These are phyloP conservation scores for Diospyros lotus DNA, from an alignment of 148 eudicot genomes.

Conservation along the genomic window DNA sequence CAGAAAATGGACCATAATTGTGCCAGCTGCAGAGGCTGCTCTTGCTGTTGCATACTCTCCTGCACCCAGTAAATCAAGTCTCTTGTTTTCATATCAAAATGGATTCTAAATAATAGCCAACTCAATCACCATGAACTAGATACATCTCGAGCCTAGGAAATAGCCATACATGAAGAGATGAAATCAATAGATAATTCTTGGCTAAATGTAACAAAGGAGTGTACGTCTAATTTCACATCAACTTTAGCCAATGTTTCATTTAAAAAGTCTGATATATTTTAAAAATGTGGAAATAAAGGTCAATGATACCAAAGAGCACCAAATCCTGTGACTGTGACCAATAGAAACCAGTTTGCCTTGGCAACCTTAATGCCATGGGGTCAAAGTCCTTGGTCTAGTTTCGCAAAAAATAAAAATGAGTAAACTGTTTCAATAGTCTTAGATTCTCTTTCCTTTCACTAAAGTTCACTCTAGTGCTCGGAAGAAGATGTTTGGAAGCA, in stretches of 20 bases:
- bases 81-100: background rate
- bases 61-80: slow-evolving; percentile 28
- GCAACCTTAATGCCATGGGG: background rate
- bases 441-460: background rate
- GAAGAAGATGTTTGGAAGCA: background rate
- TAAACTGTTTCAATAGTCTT: background rate
- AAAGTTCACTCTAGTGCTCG: background rate
- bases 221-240: background rate
- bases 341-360: background rate
- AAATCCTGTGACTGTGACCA: background rate
- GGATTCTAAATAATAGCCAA: background rate
- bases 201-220: background rate
- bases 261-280: too few species aligned
- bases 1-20: slow-evolving; percentile 65
- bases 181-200: background rate
- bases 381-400: background rate
- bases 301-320: background rate
- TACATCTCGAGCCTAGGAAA: background rate
- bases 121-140: background rate
- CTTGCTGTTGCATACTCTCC: slow-evolving; percentile 88
- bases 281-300: too few species aligned
- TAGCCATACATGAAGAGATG: background rate
- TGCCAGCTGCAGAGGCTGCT: slow-evolving; percentile 82
- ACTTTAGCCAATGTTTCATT: background rate
- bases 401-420: background rate